A percentile compares a stretch with the other conserved stretches of the same genome.
Evolutionary conservation across 441 rosid species (phyloP).

Genomic region (Erodium chrysanthum): DNA sequence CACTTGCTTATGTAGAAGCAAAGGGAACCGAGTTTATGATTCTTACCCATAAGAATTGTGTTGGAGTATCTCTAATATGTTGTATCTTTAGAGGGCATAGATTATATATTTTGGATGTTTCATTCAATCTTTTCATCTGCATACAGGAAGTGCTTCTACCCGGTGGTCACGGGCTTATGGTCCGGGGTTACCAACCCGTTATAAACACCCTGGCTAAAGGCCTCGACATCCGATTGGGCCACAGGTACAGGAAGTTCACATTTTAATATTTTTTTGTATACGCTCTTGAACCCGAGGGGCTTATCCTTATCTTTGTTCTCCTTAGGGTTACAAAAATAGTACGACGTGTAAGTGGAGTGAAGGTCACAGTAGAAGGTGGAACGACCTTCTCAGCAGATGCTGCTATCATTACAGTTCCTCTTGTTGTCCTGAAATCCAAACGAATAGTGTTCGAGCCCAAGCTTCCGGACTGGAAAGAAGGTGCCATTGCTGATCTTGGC

Average conservation of each 20-base stretch:
- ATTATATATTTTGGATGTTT: no score
- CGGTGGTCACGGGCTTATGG: constrained; percentile 97
- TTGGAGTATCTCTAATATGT: no score
- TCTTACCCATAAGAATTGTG: no score
- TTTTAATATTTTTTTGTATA: no score
- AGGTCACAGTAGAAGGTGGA: constrained; percentile 65
- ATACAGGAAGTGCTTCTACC: constrained; percentile 78
- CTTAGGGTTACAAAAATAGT: no score
- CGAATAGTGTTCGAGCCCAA: constrained; percentile 41
- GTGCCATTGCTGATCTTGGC: constrained; percentile 73
- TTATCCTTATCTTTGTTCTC: no score
- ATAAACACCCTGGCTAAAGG: constrained; percentile 89
- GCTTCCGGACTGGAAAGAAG: constrained; percentile 96
- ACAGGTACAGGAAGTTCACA: no score
- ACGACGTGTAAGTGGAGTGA: constrained; percentile 63
- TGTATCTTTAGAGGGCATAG: no score
- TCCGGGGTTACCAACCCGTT: constrained; percentile 81
- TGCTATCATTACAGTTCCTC: constrained; percentile 68
- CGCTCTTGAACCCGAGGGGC: no score
- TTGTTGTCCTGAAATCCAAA: constrained; percentile 76
- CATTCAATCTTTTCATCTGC: no score
- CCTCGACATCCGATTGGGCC: constrained; percentile 69
- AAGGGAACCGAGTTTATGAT: no score
- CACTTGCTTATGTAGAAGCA: no score
- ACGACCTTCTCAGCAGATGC: constrained; percentile 68